Base-by-base conservation (phyloP, 2,329 filamentous ascomycete genomes). In the Phoma sp. region DNA sequence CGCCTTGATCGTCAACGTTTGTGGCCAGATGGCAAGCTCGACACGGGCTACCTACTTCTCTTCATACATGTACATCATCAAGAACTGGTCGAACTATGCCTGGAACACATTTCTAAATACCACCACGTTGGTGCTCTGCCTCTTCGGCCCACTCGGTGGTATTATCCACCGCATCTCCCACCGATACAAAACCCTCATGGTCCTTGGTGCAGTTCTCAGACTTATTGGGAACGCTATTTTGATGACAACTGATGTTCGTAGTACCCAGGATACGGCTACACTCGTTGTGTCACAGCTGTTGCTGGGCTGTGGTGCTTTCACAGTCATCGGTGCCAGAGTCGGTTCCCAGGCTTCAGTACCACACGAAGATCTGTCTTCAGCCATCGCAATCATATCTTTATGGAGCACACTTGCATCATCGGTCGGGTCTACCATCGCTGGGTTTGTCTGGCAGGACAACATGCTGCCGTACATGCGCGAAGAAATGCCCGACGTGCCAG, bases 31-130 rank as follows among this genome's bases (percentile, higher is more conserved):
- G 38, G 38, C n/a, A 14, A 40, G 23, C 38, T 29, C 38, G n/a
- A 40, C 38, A 28, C 38, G 38, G n/a, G 38, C 38, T 12, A 40
- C 38, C 10, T 40, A 40, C 38, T 40, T 40, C 38, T 40, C 38
- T 7, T 40, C 36, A 12, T 40, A 40, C 17, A 20, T 40, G 14
- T 40, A 40, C 38, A 40, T 40, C 25, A 40, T 40, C 38, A 40
- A 29, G 25, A 14, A 40, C 26, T 40, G 38, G 38, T 40, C 38
- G 7, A 40, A 29, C 26, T 40, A 29, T 20, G 38, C 38, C 25
- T 40, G 38, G 38, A 40, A 40, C 38, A 40, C 38, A 12, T 40
- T 29, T 7, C 25, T 40, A 1, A 40, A 40, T 25, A 40, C 25
- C 25, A 40, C 23, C 7, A 29, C 38, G 12, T 14, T 40, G 38